phyloP scores from a whole-genome alignment of 495 filamentous ascomycete species.

The Physcia stellaris region DNA sequence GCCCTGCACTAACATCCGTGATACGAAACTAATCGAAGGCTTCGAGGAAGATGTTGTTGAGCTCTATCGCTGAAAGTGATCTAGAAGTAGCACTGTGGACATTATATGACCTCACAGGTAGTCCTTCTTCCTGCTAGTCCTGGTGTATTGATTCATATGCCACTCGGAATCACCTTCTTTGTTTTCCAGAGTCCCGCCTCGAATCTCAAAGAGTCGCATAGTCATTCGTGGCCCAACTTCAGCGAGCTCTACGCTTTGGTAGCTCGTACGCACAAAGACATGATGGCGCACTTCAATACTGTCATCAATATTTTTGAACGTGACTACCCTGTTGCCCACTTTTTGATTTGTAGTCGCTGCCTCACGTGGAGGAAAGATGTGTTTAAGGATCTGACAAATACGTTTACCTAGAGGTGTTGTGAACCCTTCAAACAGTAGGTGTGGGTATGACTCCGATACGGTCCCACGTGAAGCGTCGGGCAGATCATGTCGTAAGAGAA shows the following conservation, averaged over 20 bases:
- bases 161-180: constrained; percentile 96
- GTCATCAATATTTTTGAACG: constrained; percentile 90
- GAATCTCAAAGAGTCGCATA: constrained; percentile 89
- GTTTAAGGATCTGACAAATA: constrained; percentile 82
- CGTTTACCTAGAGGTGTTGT: constrained; percentile 66
- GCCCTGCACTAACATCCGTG: too few species aligned
- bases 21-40: too few species aligned
- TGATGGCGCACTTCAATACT: constrained; percentile 78
- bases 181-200: constrained; percentile 84
- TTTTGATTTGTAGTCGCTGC: constrained; percentile 46
- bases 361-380: constrained; percentile 87
- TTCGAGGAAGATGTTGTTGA: too few species aligned
- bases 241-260: constrained; percentile 78
- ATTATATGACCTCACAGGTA: constrained; percentile 62
- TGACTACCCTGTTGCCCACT: constrained; percentile 78
- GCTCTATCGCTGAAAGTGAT: too few species aligned
- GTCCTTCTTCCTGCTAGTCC: constrained; percentile 84
- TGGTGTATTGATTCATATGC: constrained; percentile 87
- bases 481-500: constrained; percentile 86
- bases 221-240: constrained; percentile 96
- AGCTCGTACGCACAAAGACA: constrained; percentile 71
- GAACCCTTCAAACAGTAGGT: constrained; percentile 93
- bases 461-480: constrained; percentile 78
- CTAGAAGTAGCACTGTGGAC: too few species aligned
- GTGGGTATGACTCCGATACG: constrained; percentile 85